Evolutionary conservation across 352 stramenopile species (phyloP).

Genomic region (Thalassiosira hispida): DNA sequence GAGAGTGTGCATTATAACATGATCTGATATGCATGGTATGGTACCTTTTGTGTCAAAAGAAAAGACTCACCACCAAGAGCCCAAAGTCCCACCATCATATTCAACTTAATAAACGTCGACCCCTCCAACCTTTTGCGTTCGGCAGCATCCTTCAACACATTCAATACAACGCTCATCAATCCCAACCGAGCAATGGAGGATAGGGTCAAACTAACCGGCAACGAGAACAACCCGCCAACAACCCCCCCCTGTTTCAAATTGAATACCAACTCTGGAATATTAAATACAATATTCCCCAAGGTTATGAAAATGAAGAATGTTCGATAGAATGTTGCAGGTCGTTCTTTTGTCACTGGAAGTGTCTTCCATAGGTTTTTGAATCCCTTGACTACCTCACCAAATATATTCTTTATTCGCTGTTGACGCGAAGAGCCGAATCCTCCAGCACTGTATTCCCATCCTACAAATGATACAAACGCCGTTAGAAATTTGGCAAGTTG

Average conservation of each 20-base stretch:
- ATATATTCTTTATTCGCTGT: constrained; percentile 19
- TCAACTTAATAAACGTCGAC: constrained; percentile 48
- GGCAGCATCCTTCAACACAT: constrained; percentile 43
- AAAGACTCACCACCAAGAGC: constrained; percentile 26
- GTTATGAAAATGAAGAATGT: constrained; percentile 42
- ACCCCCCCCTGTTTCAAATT: constrained; percentile 27
- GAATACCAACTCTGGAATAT: constrained; percentile 39
- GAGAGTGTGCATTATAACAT: neutral
- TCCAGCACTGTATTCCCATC: constrained; percentile 38
- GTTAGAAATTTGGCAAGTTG: constrained; percentile 35
- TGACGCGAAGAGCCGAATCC: constrained; percentile 23
- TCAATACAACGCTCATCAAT: constrained; percentile 41
- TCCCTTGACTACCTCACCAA: constrained; percentile 14
- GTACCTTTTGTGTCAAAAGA: too few relatives aligned
- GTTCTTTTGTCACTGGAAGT: constrained; percentile 23
- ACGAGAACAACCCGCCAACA: constrained; percentile 16
- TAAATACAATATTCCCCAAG: constrained; percentile 31
- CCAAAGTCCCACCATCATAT: constrained; percentile 42
- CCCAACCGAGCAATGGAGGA: constrained; percentile 39
- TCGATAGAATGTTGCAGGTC: constrained; percentile 45
- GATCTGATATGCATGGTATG: constrained; percentile 1
- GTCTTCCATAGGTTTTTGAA: constrained; percentile 14
- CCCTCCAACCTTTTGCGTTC: constrained; percentile 33
- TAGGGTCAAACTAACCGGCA: constrained; percentile 44
- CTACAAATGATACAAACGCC: constrained; percentile 31